Base-by-base conservation (phyloP, 805 yeast species). In the Lachancea lanzarotensis region DNA sequence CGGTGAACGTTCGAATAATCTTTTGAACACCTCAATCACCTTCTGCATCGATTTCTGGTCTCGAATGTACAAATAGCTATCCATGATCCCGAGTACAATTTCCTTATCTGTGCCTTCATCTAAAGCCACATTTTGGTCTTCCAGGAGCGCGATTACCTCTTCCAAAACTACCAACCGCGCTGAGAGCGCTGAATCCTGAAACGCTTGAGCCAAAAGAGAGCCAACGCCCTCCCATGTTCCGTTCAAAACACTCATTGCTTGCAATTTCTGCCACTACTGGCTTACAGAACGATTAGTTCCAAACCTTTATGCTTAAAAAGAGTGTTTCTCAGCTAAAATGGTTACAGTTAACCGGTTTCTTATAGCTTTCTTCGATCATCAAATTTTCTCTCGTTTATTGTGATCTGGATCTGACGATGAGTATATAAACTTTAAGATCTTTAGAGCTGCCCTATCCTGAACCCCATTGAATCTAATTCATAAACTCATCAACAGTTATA, bases 401-500 rank as follows among this genome's bases (percentile, higher is more conserved):
- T 22, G 25, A 22, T 8, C 25, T 8, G 8, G 4, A 6, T 22
- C 25, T 22, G 25, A 22, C 8, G 25, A 22, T 6, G 8, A 22
- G 25, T 22, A 22, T 22, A 22, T 22, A 22, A 22, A 22, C 8
- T 8, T 8, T 8, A 22, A 22, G 25, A 22, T 4, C 8, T 22
- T 22, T 4, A 8, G 8, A 22, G 8, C 4, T 4, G 4, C 25
- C 25, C 25, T 22, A 22, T 22, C 8, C 8, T 22, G 25, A 22
- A n/a, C n/a, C 25, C 25, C 4, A 22, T 4, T 22, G 4, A 22
- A 8, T 22, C 8, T 29, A 4, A 29, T 29, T 29, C 13, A 7
- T 13, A 33, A 20, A 68, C 71, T 57, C 55, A 72, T 72, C 79
- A 75, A 74, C 79, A 75, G 74, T 71, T 66, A 71, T 78, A 74